Conservation (phyloP, 495 filamentous ascomycete genomes). For the Xylaria grammica region DNA sequence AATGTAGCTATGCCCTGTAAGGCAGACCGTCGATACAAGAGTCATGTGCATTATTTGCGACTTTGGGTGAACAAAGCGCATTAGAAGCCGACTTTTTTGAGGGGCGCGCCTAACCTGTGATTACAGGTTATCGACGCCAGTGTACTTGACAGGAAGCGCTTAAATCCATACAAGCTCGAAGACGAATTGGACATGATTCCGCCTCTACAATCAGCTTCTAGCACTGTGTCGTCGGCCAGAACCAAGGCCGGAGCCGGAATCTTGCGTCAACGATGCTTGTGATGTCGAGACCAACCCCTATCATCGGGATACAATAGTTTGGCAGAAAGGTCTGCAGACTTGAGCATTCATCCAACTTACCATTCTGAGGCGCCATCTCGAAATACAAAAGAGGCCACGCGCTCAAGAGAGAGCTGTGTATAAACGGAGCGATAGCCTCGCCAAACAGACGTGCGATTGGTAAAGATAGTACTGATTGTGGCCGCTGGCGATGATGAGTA, state of each 20-base stretch:
- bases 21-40: neutral
- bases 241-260: no score
- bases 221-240: no score
- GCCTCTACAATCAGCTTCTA: neutral
- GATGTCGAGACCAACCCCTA: neutral
- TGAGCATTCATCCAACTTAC: slow-evolving; percentile 28
- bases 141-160: neutral
- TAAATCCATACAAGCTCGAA: neutral
- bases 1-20: neutral
- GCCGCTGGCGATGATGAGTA: neutral
- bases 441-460: neutral
- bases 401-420: neutral
- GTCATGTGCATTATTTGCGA: neutral
- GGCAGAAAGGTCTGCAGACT: slow-evolving; percentile 6
- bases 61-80: neutral
- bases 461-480: neutral
- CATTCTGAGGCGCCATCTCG: slow-evolving; percentile 36
- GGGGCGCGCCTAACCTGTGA: neutral
- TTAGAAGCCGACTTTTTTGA: neutral
- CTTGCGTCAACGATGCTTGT: neutral
- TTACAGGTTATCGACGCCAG: neutral
- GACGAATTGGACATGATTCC: neutral
- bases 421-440: neutral
- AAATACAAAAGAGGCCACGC: neutral
- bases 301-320: neutral